Evolutionary conservation across 2,329 filamentous ascomycete genomes (phyloP).

Genomic region (Cercospora sp.): DNA sequence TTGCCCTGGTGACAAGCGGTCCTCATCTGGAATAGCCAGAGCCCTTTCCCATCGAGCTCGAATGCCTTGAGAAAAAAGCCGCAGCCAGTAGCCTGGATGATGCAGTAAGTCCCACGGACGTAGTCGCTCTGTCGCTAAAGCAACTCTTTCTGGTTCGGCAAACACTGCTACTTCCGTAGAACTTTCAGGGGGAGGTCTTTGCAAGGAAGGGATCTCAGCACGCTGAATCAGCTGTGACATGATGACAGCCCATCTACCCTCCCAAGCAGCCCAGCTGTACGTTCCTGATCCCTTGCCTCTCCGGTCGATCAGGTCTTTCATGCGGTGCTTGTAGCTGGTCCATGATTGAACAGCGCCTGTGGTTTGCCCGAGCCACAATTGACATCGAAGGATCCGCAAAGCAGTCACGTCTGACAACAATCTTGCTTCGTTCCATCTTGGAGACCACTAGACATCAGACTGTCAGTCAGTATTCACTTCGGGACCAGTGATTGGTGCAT

Average conservation of each 20-base stretch:
- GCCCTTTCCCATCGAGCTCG: slow-evolving; percentile 53
- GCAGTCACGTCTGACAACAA: slow-evolving; percentile 78
- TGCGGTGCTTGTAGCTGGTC: slow-evolving; percentile 72
- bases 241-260: slow-evolving; percentile 67
- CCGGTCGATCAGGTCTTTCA: slow-evolving; percentile 75
- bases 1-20: slow-evolving; percentile 56
- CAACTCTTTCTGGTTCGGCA: slow-evolving; percentile 53
- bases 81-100: slow-evolving; percentile 63
- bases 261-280: slow-evolving; percentile 94
- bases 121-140: slow-evolving; percentile 51
- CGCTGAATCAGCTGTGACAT: slow-evolving; percentile 62
- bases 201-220: slow-evolving; percentile 52
- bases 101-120: slow-evolving; percentile 61
- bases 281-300: slow-evolving; percentile 82
- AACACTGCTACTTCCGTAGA: slow-evolving; percentile 39
- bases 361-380: slow-evolving; percentile 77
- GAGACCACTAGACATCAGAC: slow-evolving; percentile 61
- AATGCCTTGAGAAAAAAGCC: slow-evolving; percentile 55
- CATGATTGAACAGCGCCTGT: slow-evolving; percentile 78
- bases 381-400: slow-evolving; percentile 76
- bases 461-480: background rate
- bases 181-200: slow-evolving; percentile 20
- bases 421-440: slow-evolving; percentile 91
- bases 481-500: background rate
- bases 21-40: slow-evolving; percentile 59